A percentile compares a stretch with the other conserved stretches of the same genome.
Evolutionary conservation across 2,329 filamentous ascomycete species (phyloP).

Genomic region (Byssoonygena ceratinophila): DNA sequence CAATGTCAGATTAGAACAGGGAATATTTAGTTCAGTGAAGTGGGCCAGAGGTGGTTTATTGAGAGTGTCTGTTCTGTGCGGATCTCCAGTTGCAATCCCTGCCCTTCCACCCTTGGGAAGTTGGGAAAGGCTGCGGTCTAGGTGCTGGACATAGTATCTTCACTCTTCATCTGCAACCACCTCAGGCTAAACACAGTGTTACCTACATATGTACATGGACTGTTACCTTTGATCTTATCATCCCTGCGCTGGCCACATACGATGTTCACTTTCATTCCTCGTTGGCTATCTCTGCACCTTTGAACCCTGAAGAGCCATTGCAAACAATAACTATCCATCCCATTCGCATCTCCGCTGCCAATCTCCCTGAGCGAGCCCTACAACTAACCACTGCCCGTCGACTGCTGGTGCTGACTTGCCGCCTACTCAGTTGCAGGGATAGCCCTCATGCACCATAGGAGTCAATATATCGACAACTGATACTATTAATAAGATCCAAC

Average conservation of each 20-base stretch:
- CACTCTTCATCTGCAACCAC: neutral
- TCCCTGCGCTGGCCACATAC: neutral
- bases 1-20: neutral
- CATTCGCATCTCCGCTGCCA: neutral
- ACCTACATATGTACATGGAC: neutral
- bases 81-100: neutral
- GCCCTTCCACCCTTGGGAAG: neutral
- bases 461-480: neutral
- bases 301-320: neutral
- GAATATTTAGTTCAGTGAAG: neutral
- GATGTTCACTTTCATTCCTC: constrained; percentile 3
- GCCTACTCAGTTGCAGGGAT: neutral
- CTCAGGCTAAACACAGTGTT: neutral
- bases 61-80: neutral
- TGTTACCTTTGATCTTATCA: constrained; percentile 1
- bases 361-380: neutral
- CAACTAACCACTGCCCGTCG: neutral
- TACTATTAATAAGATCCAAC: neutral
- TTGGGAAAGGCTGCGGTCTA: neutral
- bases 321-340: neutral
- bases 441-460: constrained; percentile 9
- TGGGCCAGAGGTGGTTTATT: neutral
- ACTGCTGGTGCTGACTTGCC: neutral
- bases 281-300: neutral
- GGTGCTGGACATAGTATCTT: neutral